Conservation (phyloP, 345 rosid species). For the Leavenworthia alabamica region DNA sequence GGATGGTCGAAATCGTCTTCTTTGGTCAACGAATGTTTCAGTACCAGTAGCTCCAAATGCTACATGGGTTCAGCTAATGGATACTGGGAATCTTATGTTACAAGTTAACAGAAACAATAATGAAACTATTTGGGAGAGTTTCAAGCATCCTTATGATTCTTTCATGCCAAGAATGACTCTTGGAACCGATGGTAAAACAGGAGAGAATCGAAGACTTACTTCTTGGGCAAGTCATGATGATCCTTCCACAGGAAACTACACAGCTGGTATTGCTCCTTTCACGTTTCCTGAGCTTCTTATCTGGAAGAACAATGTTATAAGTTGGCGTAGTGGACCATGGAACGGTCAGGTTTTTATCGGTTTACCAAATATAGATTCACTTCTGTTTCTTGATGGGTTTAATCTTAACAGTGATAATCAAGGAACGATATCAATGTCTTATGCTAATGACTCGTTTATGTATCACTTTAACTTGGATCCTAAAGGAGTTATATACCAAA, state of each 20-base stretch:
- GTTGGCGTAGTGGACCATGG: slow-evolving; percentile 63
- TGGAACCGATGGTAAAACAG: slow-evolving; percentile 19
- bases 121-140: slow-evolving; percentile 52
- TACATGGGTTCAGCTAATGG: slow-evolving; percentile 37
- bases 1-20: slow-evolving; percentile 26
- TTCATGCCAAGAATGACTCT: slow-evolving; percentile 37
- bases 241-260: slow-evolving; percentile 47
- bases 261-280: slow-evolving; percentile 27
- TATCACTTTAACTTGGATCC: slow-evolving; percentile 21
- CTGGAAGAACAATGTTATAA: slow-evolving; percentile 37
- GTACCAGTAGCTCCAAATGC: slow-evolving; percentile 10
- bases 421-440: slow-evolving; percentile 21
- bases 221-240: slow-evolving; percentile 51
- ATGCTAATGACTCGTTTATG: background rate
- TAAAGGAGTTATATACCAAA: slow-evolving; percentile 27
- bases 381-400: slow-evolving; percentile 29
- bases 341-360: slow-evolving; percentile 42
- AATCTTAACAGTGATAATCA: slow-evolving; percentile 11
- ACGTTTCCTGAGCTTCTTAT: slow-evolving; percentile 32
- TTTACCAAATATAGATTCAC: slow-evolving; percentile 23
- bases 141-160: slow-evolving; percentile 35
- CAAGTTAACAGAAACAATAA: slow-evolving; percentile 20
- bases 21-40: slow-evolving; percentile 54
- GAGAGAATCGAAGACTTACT: slow-evolving; percentile 25
- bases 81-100: slow-evolving; percentile 50